Base-by-base conservation (phyloP, 177 flowering plant genomes). In the Vitis hybrid region DNA sequence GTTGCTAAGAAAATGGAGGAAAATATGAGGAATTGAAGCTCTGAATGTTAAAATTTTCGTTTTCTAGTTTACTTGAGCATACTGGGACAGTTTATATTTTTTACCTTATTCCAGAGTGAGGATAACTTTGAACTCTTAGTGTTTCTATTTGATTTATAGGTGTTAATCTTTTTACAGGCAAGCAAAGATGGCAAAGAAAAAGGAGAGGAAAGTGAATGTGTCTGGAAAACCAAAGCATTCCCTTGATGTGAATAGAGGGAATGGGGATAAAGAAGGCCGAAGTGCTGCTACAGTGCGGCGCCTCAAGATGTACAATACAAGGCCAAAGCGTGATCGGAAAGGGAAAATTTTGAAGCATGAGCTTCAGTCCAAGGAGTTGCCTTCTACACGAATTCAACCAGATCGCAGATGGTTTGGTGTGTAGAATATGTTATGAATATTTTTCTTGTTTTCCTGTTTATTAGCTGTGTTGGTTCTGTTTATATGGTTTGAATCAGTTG, bases 351-450 rank as follows among this genome's bases (percentile, higher is more conserved):
- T 91, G 70, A 87, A 79, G 76, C 79, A 92, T 50, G 98, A 92
- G 48, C 76, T 87, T 56, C 97, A 96, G 81, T 88, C 94, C 30
- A 76, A 82, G 66, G 97, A 91, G 34, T 69, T 93, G 67, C 99
- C 99, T 0, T 76, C 76, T 34, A 93, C 94, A 0, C 83, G 98
- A 48, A 96, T 96, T 66, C 88, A 83, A 72, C 98, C 98, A 3
- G 97, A 96, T 75, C 92, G 99, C 56, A 89, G 93, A 48, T 93
- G 98, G 98, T 96, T 96, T 62, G 98, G 99, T 95, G 70, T 1
- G 81, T 65, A 19, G 57, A 30, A 14, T 55, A 11, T 10, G 45
- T 39, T 39, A 39, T 39, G 45, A 39, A 39, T 1, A 39, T 39
- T 39, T 30, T 60, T 60, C 62, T 60, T 12, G 32, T 60, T 34